These are phyloP conservation scores for Aspergillus calidoustus DNA, from an alignment of 2,329 filamentous ascomycete species.

Conservation along the genomic window DNA sequence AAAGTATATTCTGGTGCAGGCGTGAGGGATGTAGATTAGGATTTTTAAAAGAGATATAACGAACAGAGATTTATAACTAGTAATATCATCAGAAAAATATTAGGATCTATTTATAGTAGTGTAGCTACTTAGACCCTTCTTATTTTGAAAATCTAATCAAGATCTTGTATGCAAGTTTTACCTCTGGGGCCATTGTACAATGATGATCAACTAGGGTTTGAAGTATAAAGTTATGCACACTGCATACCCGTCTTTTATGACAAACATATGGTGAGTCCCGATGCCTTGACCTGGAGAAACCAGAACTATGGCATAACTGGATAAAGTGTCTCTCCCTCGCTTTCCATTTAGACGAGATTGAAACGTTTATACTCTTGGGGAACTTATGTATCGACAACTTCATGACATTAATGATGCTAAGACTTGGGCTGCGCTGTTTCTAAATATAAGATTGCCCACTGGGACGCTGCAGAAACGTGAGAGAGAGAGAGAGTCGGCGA, in stretches of 20 bases:
- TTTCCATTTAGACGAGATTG: neutral
- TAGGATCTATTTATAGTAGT: neutral
- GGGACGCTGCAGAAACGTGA: neutral
- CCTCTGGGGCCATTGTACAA: neutral
- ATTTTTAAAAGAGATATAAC: neutral
- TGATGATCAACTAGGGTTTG: neutral
- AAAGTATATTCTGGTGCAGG: neutral
- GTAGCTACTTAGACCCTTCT: neutral
- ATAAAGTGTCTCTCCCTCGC: neutral
- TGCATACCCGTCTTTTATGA: neutral
- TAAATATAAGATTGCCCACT: slow-evolving; percentile 12
- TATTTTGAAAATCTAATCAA: neutral
- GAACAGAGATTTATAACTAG: neutral
- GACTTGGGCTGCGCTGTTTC: slow-evolving; percentile 5
- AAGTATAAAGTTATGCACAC: slow-evolving; percentile 2
- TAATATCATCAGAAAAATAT: neutral
- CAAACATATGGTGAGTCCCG: neutral
- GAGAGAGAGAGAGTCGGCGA: too few species aligned
- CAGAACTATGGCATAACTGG: neutral
- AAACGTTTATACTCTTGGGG: neutral
- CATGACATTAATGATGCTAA: neutral
- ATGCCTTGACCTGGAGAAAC: neutral
- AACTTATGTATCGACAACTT: neutral
- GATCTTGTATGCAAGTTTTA: neutral
- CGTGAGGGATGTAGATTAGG: neutral